Conservation (phyloP, 176 grass and related monocot species). For the Rhynchospora tenuis region DNA sequence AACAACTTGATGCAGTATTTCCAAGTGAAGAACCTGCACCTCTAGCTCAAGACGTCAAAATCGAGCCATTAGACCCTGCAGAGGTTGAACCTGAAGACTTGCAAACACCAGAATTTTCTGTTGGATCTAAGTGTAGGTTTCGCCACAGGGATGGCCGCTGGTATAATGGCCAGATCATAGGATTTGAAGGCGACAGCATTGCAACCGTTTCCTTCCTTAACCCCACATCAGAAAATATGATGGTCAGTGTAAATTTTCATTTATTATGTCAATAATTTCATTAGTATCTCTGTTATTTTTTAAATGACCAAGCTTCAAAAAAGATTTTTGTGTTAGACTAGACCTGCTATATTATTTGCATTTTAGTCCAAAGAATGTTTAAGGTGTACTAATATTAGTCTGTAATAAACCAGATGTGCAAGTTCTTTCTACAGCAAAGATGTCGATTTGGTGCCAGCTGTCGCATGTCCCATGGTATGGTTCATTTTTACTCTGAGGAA, state of each 20-base stretch:
- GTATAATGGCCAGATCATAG: constrained; percentile 83
- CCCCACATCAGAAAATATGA: constrained; percentile 81
- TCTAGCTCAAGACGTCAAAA: constrained; percentile 20
- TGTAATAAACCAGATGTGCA: constrained; percentile 83
- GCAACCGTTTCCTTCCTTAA: constrained; percentile 84
- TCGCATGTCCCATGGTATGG: constrained; percentile 97
- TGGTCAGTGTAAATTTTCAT: constrained; percentile 38
- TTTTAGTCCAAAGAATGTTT: neutral
- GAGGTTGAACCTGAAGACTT: constrained; percentile 51
- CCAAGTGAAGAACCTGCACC: constrained; percentile 28
- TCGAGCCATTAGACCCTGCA: constrained; percentile 37
- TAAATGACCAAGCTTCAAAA: neutral
- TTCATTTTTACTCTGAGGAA: neutral
- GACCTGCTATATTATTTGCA: neutral
- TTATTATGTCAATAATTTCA: neutral
- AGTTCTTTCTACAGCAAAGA: constrained; percentile 99
- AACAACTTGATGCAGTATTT: constrained; percentile 63
- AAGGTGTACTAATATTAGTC: constrained; percentile 51
- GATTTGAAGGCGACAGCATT: constrained; percentile 50
- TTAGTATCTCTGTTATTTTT: neutral
- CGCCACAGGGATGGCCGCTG: constrained; percentile 82
- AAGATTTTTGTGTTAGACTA: neutral
- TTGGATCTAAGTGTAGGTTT: constrained; percentile 92
- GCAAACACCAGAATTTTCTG: constrained; percentile 35
- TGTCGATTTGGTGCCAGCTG: constrained; percentile 95